Evolutionary conservation across 2,329 filamentous ascomycete genomes (phyloP), one percentile per base, ranked within the genome.

Genomic region (Pseudomassariella vexata): DNA sequence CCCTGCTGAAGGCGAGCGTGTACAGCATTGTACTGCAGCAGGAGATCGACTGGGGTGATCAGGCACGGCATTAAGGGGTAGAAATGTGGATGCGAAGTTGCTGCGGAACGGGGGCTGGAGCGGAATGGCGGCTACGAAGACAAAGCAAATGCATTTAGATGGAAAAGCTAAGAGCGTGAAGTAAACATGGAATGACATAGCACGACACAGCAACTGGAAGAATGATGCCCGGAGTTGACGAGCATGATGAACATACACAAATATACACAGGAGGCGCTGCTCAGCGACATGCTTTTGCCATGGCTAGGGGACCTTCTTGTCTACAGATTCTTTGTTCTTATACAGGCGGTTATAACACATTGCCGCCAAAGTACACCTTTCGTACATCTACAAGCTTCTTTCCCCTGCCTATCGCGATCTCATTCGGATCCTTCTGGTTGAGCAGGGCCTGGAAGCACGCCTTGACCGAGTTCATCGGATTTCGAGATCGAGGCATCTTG

Each of bases 11-110:
- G 68, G 90, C 92, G 12, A 96, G 90, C 59, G 92, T 98, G 42
- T 98, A 98, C 65, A 94, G 85, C 55, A 98, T 98, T 65, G 89
- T 98, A 40, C 60, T 98, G 66, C 90, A 98, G 73, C 90, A 96
- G 72, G 86, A 96, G 73, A 87, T 94, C 50, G 80, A 82, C 41
- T 85, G 81, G 60, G 83, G 76, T 29, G 69, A 70, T 45, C 62
- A 65, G 40, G 52, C 28, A 30, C 12, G 35, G 15, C 16, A 24
- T 14, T 20, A 22, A 28, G 20, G 10, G 12, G 18, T 17, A n/a
- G 20, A 6, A 19, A 32, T 4, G 19, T 8, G 19, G 28, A 23
- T 23, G 6, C 10, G 19, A 3, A 12, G 19, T 12, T 14, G n/a
- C 9, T 4, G 12, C 9, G 18, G 8, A 17, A 29, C 17, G 18